Evolutionary conservation across 73 alveolate genomes (phyloP), one percentile per base, ranked within the genome.

Genomic region (Paramecium sonneborni): DNA sequence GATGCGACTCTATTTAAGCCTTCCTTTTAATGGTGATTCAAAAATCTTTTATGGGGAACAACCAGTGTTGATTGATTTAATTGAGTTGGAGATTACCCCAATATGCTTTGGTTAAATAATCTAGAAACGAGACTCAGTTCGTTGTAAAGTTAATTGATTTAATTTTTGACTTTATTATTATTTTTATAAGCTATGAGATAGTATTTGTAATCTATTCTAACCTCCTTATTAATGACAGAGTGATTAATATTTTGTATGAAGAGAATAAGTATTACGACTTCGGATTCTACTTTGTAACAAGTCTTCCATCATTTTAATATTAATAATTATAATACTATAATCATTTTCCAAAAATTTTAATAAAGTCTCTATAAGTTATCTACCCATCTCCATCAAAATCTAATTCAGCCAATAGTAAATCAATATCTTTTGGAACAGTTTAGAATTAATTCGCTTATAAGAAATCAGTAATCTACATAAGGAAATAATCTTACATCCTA

Each of bases 401-500:
- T 23, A 74, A n/a, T 38, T 35, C 46, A 5, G 20, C 57, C 6
- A 34, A 14, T 38, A 74, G 20, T 35, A 20, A 15, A 21, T 74
- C 67, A 1, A 74, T 6, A 35, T 52, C 68, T 52, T 52, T 11
- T 0, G 30, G 14, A 5, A 52, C 30, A 52, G 26, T 52, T 21
- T 74, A 12, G 21, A 67, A 67, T 67, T 28, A 32, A 38, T 74
- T 74, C 10, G 67, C 20, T 1, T n/a, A 74, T 18, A 74, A n/a
- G 20, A 74, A 74, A 74, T 34, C 32, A 28, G 20, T 74, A 30
- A 74, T 32, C 87, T 74, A 74, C 11, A 6, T 67, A 67, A 74
- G n/a, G n/a, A n/a, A 35, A 30, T 32, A 74, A n/a, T 30, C 23
- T 30, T 74, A 74, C 87, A 18, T 74, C 87, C 34, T 74, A 74